Evolutionary conservation across 2,329 filamentous ascomycete genomes (phyloP), one percentile per base, ranked within the genome.

Genomic region (Cladosporium sp.): DNA sequence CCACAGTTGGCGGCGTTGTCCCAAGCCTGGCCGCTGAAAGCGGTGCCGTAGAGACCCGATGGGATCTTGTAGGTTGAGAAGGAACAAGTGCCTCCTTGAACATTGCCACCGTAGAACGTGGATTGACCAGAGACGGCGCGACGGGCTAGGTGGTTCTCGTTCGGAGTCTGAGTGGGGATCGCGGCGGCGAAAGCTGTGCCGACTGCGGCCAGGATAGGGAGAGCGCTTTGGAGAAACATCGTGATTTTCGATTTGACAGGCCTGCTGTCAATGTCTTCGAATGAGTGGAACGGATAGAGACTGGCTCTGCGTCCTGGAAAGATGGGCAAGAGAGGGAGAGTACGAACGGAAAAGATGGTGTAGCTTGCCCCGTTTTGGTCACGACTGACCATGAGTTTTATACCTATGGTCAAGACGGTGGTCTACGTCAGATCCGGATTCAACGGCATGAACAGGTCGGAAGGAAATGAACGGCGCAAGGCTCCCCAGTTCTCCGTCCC

Each of bases 31-130:
- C 76, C 76, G 0, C 82, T 81, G 46, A 83, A 74, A 1, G 84
- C 84, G 9, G 82, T 83, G 52, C 84, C 84, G 60, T 72, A 80
- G 52, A 86, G 67, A 10, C 73, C 72, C 9, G 76, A 71, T 6
- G 83, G 82, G 22, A 86, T 70, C 2, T 76, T 82, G 70, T 85
- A 85, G 46, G 75, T 79, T 7, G 74, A 72, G 72, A 86, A 85
- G 10, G 78, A 81, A 68, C 84, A 87, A 54, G 74, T 76, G 56
- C 84, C 84, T 37, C 82, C 82, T 4, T 68, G 66, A 2, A 82
- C 56, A 28, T 65, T 64, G 22, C 63, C 63, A 34, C 61, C 61
- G 49, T 64, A 61, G 53, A 53, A 61, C 22, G 59, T 62, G 9
- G 60, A 59, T 19, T 58, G 32, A 40, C 59, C 61, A 37, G 56